phyloP scores from a whole-genome alignment of 2,329 filamentous ascomycete species.

The Sporothrix brunneoviolacea region DNA sequence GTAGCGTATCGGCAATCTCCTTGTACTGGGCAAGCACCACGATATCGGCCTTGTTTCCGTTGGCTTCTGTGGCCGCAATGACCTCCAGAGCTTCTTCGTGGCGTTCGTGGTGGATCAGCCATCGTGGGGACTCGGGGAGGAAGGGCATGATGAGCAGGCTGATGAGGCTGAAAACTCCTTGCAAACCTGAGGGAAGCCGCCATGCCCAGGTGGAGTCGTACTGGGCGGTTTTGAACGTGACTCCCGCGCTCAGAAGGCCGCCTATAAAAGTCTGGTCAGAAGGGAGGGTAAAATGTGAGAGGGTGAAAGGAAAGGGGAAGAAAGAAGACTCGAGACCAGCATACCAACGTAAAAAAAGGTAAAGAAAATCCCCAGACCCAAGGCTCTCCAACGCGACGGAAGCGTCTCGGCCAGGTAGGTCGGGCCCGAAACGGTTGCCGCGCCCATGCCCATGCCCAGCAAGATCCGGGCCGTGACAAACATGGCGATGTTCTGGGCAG shows the following conservation, averaged over 20 bases:
- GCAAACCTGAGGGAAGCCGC: slow-evolving; percentile 19
- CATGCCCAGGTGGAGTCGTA: slow-evolving; percentile 18
- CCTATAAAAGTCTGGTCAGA: too few species aligned
- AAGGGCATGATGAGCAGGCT: slow-evolving; percentile 21
- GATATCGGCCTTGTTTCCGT: not conserved
- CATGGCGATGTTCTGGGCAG: slow-evolving; percentile 23
- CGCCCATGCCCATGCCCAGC: slow-evolving; percentile 32
- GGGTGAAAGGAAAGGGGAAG: too few species aligned
- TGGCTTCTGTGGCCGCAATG: slow-evolving; percentile 34
- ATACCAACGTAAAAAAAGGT: slow-evolving; percentile 3
- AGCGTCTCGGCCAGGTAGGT: slow-evolving; percentile 12
- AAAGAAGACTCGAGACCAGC: too few species aligned
- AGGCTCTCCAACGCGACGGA: slow-evolving; percentile 13
- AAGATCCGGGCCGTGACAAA: slow-evolving; percentile 22
- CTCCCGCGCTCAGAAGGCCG: not conserved
- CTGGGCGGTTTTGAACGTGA: slow-evolving; percentile 8
- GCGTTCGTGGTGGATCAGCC: slow-evolving; percentile 13
- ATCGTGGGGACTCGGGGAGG: slow-evolving; percentile 17
- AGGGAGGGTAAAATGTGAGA: too few species aligned
- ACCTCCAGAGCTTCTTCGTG: slow-evolving; percentile 26
- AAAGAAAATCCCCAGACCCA: slow-evolving; percentile 34
- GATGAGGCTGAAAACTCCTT: slow-evolving; percentile 21
- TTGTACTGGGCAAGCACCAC: slow-evolving; percentile 4
- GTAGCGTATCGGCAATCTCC: slow-evolving; percentile 15
- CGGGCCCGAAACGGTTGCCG: slow-evolving; percentile 17